These are phyloP conservation scores for Vitis hybrid DNA, from an alignment of 177 flowering plant genomes.

Conservation along the genomic window DNA sequence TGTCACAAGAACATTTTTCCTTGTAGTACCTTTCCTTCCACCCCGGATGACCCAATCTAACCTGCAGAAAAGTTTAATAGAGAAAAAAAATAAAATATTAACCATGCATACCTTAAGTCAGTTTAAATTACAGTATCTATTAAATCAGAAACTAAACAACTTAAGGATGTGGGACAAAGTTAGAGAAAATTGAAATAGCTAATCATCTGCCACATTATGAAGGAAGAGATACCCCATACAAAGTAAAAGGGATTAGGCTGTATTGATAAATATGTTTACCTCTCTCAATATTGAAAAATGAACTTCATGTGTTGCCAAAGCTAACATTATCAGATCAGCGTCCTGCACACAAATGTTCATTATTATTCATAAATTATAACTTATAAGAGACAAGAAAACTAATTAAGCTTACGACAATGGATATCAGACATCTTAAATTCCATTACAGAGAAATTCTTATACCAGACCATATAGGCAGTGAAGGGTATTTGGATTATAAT, in stretches of 20 bases:
- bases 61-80: constrained; percentile 17
- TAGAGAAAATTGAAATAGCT: neutral
- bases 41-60: constrained; percentile 34
- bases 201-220: too few relatives aligned
- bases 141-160: too few relatives aligned
- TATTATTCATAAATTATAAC: too few relatives aligned
- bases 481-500: constrained; percentile 29
- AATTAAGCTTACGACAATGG: too few relatives aligned
- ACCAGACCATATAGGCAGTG: constrained; percentile 47
- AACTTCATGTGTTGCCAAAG: constrained; percentile 34
- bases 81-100: neutral
- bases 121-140: too few relatives aligned
- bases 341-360: constrained; percentile 21
- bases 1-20: constrained; percentile 38
- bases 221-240: too few relatives aligned
- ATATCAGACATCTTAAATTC: too few relatives aligned
- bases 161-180: neutral
- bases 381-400: too few relatives aligned
- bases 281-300: constrained; percentile 39
- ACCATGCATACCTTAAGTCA: too few relatives aligned
- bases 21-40: constrained; percentile 42
- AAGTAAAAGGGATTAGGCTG: too few relatives aligned
- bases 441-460: neutral
- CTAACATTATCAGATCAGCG: constrained; percentile 39
- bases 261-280: constrained; percentile 12